phyloP scores from a whole-genome alignment of 345 rosid genomes.

The Citrus hindsii region DNA sequence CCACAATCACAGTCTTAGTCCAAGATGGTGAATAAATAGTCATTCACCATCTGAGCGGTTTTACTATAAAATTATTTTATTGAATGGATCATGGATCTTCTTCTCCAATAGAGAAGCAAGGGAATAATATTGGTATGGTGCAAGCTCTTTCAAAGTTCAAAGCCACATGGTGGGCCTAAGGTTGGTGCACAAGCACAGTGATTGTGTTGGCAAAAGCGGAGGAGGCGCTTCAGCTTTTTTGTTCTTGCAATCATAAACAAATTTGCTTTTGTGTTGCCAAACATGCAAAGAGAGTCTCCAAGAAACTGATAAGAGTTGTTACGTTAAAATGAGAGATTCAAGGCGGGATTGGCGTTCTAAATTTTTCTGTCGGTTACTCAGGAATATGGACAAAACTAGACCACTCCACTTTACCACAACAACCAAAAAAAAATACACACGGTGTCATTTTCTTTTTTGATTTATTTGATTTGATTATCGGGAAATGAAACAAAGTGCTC shows the following conservation, averaged over 20 bases:
- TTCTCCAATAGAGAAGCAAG: neutral
- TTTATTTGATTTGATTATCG: neutral
- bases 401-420: neutral
- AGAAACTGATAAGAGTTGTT: neutral
- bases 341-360: slow-evolving; percentile 34
- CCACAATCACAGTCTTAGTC: no score
- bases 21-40: no score
- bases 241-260: neutral
- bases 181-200: slow-evolving; percentile 2
- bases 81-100: neutral
- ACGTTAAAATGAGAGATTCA: slow-evolving; percentile 4
- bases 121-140: neutral
- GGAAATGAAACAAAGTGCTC: neutral
- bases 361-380: neutral
- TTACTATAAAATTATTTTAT: no score
- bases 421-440: no score
- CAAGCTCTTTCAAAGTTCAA: neutral
- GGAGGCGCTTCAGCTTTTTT: slow-evolving; percentile 21
- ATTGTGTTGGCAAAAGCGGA: slow-evolving; percentile 25
- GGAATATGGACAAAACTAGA: neutral
- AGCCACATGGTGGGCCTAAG: slow-evolving; percentile 5
- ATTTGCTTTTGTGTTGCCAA: neutral
- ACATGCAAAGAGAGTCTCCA: neutral
- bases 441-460: no score
- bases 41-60: no score